Evolutionary conservation across 139 green algal species (phyloP).

Genomic region (Chlamydomonas schloesseri): DNA sequence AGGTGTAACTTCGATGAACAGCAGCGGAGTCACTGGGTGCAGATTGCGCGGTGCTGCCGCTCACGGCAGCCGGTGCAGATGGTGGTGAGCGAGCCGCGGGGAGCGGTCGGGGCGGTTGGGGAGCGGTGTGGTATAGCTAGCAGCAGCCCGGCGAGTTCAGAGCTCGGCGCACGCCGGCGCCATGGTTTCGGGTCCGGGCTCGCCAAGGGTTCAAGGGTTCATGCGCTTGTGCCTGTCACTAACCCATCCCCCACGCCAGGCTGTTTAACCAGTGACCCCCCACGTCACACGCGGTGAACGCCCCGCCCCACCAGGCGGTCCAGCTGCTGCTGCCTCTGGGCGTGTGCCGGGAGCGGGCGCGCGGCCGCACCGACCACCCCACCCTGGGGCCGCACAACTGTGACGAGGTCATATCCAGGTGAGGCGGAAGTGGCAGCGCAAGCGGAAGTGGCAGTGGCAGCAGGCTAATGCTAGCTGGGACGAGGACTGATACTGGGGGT

Average conservation of each 20-base stretch:
- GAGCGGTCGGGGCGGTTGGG: too few species aligned
- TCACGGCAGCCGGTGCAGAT: background rate
- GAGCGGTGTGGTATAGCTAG: too few species aligned
- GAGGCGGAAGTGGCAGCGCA: background rate
- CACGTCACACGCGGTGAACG: too few species aligned
- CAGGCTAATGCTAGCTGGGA: background rate
- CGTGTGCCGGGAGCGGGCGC: constrained; percentile 16
- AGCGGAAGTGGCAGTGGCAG: background rate
- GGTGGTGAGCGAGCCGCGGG: background rate
- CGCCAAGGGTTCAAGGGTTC: too few species aligned
- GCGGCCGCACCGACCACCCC: background rate
- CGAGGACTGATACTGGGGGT: background rate
- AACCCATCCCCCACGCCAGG: too few species aligned
- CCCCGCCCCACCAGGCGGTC: background rate
- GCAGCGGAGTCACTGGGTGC: constrained; percentile 22
- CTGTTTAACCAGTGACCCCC: too few species aligned
- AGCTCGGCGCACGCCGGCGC: too few species aligned
- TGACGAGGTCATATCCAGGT: constrained; percentile 28
- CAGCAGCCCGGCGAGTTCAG: too few species aligned
- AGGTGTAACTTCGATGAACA: constrained; percentile 27
- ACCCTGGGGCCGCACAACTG: constrained; percentile 13
- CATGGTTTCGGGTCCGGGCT: too few species aligned
- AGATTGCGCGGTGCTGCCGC: background rate
- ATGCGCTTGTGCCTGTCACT: too few species aligned
- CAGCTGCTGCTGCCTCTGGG: constrained; percentile 40